Evolutionary conservation across 768 basidiomycete species (phyloP).

Genomic region (Cystobasidium onofrii): DNA sequence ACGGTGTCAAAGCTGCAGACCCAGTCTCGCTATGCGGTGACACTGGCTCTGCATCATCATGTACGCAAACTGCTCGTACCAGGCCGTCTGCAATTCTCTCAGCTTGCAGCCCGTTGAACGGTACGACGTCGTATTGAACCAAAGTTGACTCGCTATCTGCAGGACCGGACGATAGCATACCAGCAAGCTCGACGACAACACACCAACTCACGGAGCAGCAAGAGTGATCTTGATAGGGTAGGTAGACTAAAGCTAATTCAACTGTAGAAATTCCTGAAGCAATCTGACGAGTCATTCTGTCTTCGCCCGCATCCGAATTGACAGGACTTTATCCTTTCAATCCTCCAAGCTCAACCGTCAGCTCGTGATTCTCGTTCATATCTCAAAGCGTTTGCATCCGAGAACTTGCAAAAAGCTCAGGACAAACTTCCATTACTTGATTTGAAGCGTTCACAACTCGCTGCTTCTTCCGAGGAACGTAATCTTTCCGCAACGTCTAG

Average conservation of each 20-base stretch:
- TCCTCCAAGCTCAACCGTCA: constrained; percentile 86
- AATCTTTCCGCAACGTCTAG: constrained; percentile 50
- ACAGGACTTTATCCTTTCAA: constrained; percentile 92
- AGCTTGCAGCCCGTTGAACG: neutral
- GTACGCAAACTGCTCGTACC: neutral
- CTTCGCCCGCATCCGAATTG: neutral
- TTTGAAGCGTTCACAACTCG: neutral
- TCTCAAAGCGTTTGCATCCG: constrained; percentile 75
- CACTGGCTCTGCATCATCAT: neutral
- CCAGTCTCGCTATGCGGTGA: neutral
- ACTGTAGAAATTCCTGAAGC: too few species aligned
- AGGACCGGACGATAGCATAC: neutral
- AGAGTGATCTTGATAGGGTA: neutral
- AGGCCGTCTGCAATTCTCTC: too few species aligned
- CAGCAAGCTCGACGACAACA: neutral
- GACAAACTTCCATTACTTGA: constrained; percentile 33
- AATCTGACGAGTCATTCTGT: neutral
- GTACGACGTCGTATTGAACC: neutral
- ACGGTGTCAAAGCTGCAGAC: neutral
- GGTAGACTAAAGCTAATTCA: too few species aligned
- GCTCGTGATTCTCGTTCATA: constrained; percentile 81
- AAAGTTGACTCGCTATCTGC: neutral
- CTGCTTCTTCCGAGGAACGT: too few species aligned
- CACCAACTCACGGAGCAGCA: constrained; percentile 1
- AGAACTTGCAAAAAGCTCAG: constrained; percentile 40